Evolutionary conservation across 139 green algal species (phyloP), one percentile per base, ranked within the genome.

Genomic region (Penium margaritaceum): DNA sequence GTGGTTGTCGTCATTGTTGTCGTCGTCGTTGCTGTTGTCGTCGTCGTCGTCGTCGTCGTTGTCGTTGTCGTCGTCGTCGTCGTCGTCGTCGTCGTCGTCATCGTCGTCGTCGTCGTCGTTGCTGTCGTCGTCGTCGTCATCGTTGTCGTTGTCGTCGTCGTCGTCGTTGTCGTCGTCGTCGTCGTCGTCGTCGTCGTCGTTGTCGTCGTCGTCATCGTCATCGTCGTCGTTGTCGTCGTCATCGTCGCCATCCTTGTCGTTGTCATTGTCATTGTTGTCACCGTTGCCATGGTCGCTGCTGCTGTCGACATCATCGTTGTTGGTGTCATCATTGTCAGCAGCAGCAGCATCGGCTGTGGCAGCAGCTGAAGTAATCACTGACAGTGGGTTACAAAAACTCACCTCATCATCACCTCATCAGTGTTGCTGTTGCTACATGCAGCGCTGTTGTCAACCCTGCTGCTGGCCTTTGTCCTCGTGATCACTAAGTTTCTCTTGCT

Each of bases 241-340:
- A 12, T 51, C 12, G 41, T 12, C 12, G 41, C 12, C 12, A 12
- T 65, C 12, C 9, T 43, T 65, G 55, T 65, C 12, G 55, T 65
- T 43, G 32, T 12, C 12, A 12, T 65, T 65, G 55, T 65, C 12
- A 12, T 65, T 37, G 32, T 65, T 43, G 55, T 37, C 12, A 12
- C 30, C 12, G 55, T 55, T 30, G 38, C 58, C 19, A 24, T 47
- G 12, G 61, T 69, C 19, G 24, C 58, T 46, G n/a, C 24, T 46
- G 24, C n/a, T 46, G 24, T 47, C 61, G 24, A 32, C 61, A 57
- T 69, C 19, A 57, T 51, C 17, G 24, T 69, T 17, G 24, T 69
- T 29, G 24, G 14, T 29, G 24, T 69, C 38, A 57, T 69, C 17
- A 57, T 69, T 46, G 24, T 69, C 38, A n/a, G n/a, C n/a, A n/a